Percentiles rank a stretch among this genome's conserved stretches.
These are phyloP conservation scores for Acephala macrosclerotiorum DNA, from an alignment of 2,329 filamentous ascomycete genomes.

Conservation along the genomic window DNA sequence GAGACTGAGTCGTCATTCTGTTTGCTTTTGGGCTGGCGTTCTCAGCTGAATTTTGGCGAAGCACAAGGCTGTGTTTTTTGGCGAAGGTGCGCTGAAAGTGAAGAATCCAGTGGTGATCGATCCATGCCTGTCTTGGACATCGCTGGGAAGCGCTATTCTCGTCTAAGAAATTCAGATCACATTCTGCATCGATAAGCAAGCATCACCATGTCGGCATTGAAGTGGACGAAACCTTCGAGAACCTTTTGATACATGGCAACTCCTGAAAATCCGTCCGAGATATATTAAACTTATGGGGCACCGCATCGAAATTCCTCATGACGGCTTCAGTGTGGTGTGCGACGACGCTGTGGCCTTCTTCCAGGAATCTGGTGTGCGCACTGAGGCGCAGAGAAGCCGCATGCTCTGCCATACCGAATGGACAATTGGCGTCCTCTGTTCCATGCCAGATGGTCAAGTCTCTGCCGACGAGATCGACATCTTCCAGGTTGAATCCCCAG, in stretches of 20 bases:
- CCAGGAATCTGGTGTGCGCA: constrained; percentile 10
- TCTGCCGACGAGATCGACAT: constrained; percentile 20
- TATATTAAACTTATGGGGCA: background rate
- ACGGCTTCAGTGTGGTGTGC: constrained; percentile 21
- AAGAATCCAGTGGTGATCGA: background rate
- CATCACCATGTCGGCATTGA: constrained; percentile 5
- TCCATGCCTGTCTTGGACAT: background rate
- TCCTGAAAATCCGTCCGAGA: background rate
- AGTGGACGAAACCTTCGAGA: constrained; percentile 13
- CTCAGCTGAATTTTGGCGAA: background rate
- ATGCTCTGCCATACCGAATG: constrained; percentile 27
- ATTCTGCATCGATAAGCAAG: background rate
- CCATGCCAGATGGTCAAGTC: constrained; percentile 31
- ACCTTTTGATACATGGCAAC: background rate
- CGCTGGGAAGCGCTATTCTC: background rate
- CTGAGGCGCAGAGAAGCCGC: constrained; percentile 15
- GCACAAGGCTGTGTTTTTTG: background rate
- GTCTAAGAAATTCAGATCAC: background rate
- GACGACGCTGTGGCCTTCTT: constrained; percentile 19
- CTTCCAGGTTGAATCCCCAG: constrained; percentile 30
- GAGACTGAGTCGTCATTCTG: no score
- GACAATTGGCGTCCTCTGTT: constrained; percentile 26
- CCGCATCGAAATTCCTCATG: constrained; percentile 8
- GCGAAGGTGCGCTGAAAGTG: background rate
- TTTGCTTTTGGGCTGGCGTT: background rate